These are phyloP conservation scores for Silene vulgaris DNA, from an alignment of 179 eudicot genomes.

Conservation along the genomic window DNA sequence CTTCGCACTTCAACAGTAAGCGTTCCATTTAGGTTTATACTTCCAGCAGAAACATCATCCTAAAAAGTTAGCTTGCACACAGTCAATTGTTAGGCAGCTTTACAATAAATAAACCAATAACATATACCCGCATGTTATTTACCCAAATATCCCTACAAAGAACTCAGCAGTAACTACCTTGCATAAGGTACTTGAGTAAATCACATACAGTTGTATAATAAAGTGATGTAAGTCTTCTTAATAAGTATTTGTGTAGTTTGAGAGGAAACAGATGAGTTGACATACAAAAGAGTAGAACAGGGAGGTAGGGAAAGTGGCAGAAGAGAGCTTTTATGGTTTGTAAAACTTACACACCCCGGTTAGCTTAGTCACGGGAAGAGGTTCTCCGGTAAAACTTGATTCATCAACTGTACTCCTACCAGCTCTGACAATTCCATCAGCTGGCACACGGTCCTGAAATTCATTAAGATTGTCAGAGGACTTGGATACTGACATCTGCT, in stretches of 20 bases:
- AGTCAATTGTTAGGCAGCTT: not conserved
- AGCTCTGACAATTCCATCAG: conserved; percentile 85
- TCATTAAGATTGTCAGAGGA: conserved; percentile 18
- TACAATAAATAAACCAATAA: not conserved
- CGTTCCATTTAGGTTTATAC: conserved; percentile 88
- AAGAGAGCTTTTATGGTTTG: not conserved
- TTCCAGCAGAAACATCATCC: conserved; percentile 97
- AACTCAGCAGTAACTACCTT: not conserved
- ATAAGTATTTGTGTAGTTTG: not conserved
- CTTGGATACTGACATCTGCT: not conserved
- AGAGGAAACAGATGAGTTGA: not conserved
- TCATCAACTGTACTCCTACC: conserved; percentile 99
- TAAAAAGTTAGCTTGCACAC: conserved; percentile 18
- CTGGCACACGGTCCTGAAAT: conserved; percentile 91
- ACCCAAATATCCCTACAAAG: not conserved
- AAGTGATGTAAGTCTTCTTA: not conserved
- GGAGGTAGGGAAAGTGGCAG: not conserved
- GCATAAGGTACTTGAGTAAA: not conserved
- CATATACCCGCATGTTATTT: not conserved
- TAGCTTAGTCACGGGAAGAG: conserved; percentile 89
- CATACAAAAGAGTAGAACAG: not conserved
- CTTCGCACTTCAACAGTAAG: conserved; percentile 86
- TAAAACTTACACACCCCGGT: conserved; percentile 57
- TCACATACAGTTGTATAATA: not conserved
- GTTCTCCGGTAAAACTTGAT: conserved; percentile 98